Evolutionary conservation across 1,284 basidiomycete species (phyloP), one percentile per base, ranked within the genome.

Genomic region (Ganoderma meredithae): DNA sequence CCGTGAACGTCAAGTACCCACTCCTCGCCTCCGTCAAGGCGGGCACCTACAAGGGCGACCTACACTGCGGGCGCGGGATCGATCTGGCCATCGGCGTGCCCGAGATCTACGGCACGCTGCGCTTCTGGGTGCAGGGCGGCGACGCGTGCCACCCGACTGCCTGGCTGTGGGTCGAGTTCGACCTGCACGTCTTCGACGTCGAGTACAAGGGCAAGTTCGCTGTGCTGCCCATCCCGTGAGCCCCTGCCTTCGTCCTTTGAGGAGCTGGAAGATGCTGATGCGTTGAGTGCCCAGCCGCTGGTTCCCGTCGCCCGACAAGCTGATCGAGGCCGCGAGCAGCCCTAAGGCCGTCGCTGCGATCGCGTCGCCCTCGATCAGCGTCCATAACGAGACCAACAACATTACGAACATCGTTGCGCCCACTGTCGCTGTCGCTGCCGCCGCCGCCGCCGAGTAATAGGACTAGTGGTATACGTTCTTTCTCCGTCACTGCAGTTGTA

Each of bases 21-120:
- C 33, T 58, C 33, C 55, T 58, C 31, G 33, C 55, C 10, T 58
- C 55, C 55, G 33, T 58, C 33, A 58, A 58, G 55, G 55, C 12
- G 1, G 55, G 55, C 9, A 17, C 55, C 19, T 58, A 36, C 36
- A 36, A 58, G 33, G 55, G 55, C 55, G 36, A 58, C 31, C 55
- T 58, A 1, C 55, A 58, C 55, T n/a, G 31, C 7, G 36, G 55
- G 9, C 2, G 8, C 0, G 55, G 55, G 13, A 58, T 58, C 33
- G 22, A 31, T 36, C 36, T 39, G 33, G 33, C 55, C 19, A 36
- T 58, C 55, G 55, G 55, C n/a, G 55, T 58, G 19, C 33, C 55
- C 55, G 55, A 58, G 33, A 39, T 58, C 55, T 39, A 58, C 33
- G 55, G 55, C 8, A 58, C 31, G 8, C 17, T 58, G n/a, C 55